phyloP scores from a whole-genome alignment of 306 rosid genomes.

The Vachellia pachyceras region DNA sequence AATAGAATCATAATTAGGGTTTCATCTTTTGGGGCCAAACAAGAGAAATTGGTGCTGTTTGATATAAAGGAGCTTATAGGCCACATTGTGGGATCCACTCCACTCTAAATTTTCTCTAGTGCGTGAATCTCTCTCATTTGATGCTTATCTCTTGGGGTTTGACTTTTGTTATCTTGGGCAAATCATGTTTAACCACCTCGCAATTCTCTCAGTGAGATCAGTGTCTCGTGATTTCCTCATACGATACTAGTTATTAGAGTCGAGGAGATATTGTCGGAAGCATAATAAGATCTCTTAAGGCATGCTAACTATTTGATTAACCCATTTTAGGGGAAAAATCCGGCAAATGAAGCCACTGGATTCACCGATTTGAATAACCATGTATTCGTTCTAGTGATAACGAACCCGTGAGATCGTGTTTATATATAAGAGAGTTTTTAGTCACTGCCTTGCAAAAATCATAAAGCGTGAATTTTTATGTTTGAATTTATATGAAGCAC shows the following conservation, averaged over 20 bases:
- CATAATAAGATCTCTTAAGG: not conserved
- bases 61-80: constrained; percentile 30
- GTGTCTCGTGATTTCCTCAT: not conserved
- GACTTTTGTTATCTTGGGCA: not conserved
- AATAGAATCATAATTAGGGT: constrained; percentile 38
- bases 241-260: not conserved
- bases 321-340: too few relatives aligned
- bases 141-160: constrained; percentile 8
- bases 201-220: not conserved
- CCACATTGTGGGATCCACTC: constrained; percentile 46
- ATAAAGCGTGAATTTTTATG: too few relatives aligned
- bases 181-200: constrained; percentile 3
- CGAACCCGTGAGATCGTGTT: too few relatives aligned
- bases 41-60: constrained; percentile 25
- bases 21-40: constrained; percentile 47
- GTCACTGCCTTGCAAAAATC: too few relatives aligned
- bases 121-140: not conserved
- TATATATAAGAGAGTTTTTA: too few relatives aligned
- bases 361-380: not conserved
- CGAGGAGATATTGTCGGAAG: not conserved
- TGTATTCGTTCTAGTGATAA: too few relatives aligned
- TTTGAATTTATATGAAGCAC: too few relatives aligned
- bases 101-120: not conserved
- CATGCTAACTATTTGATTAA: not conserved
- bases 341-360: not conserved